Conservation (phyloP, 2,329 filamentous ascomycete genomes). For the Dactylella cylindrospora region DNA sequence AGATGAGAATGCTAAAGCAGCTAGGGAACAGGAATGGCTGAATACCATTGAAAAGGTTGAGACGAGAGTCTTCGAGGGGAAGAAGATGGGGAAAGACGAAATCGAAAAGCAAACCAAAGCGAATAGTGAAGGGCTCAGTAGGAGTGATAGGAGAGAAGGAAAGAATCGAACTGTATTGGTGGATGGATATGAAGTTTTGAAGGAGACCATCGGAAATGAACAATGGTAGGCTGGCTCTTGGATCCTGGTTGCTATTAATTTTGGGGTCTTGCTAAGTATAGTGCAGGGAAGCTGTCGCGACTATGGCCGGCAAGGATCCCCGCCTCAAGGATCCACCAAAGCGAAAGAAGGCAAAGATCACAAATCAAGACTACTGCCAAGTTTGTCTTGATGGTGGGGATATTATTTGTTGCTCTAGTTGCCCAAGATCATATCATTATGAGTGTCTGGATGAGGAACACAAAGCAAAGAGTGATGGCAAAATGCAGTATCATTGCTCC, state of each 20-base stretch:
- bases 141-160: slow-evolving; percentile 58
- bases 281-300: slow-evolving; percentile 59
- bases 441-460: slow-evolving; percentile 56
- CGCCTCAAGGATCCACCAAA: slow-evolving; percentile 57
- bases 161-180: slow-evolving; percentile 63
- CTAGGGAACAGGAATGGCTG: slow-evolving; percentile 61
- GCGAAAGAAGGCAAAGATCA: slow-evolving; percentile 56
- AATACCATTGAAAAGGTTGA: slow-evolving; percentile 61
- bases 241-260: not conserved
- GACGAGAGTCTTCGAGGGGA: slow-evolving; percentile 61
- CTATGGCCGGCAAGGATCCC: slow-evolving; percentile 60
- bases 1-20: slow-evolving; percentile 52
- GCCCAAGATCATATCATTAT: slow-evolving; percentile 60
- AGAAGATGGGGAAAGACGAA: slow-evolving; percentile 54
- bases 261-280: slow-evolving; percentile 6
- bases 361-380: slow-evolving; percentile 60
- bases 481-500: slow-evolving; percentile 58
- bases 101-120: slow-evolving; percentile 48
- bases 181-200: slow-evolving; percentile 60
- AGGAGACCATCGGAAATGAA: slow-evolving; percentile 59
- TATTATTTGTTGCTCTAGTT: slow-evolving; percentile 57
- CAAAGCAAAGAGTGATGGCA: slow-evolving; percentile 52
- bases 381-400: slow-evolving; percentile 58
- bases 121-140: slow-evolving; percentile 51
- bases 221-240: slow-evolving; percentile 52